Evolutionary conservation across 2,329 filamentous ascomycete species (phyloP).

Genomic region (Monilinia fructigena): DNA sequence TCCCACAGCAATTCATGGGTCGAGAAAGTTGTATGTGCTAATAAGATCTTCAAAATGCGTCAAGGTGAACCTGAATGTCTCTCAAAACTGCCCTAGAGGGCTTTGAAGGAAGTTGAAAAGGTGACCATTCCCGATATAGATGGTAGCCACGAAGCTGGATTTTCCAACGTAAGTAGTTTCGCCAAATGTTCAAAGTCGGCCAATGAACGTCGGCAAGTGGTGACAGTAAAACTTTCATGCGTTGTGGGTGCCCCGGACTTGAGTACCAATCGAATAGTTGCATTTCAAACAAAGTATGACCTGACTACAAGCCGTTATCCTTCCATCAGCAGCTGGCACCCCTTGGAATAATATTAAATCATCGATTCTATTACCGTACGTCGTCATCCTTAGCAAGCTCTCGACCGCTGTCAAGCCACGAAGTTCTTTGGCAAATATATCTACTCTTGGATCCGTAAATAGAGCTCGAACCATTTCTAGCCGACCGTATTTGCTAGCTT

Average conservation of each 20-base stretch:
- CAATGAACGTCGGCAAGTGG: constrained; percentile 84
- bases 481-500: constrained; percentile 91
- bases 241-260: constrained; percentile 89
- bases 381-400: constrained; percentile 96
- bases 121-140: constrained; percentile 71
- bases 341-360: constrained; percentile 84
- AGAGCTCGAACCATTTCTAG: constrained; percentile 88
- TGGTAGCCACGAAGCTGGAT: constrained; percentile 94
- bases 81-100: constrained; percentile 84
- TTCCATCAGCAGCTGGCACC: constrained; percentile 67
- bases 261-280: constrained; percentile 84
- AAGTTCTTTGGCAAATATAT: constrained; percentile 77
- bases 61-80: constrained; percentile 81
- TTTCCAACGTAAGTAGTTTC: constrained; percentile 79
- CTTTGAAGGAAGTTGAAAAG: constrained; percentile 90
- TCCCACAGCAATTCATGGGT: constrained; percentile 99
- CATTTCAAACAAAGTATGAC: constrained; percentile 93
- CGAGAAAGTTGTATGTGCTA: constrained; percentile 86
- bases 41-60: constrained; percentile 85
- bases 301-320: constrained; percentile 88
- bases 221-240: constrained; percentile 83
- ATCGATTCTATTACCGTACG: constrained; percentile 91
- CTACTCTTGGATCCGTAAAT: constrained; percentile 84
- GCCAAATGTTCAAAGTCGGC: constrained; percentile 89
- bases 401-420: constrained; percentile 92